Evolutionary conservation across 1,284 basidiomycete species (phyloP).

Genomic region (Singerocomus inundabilis): DNA sequence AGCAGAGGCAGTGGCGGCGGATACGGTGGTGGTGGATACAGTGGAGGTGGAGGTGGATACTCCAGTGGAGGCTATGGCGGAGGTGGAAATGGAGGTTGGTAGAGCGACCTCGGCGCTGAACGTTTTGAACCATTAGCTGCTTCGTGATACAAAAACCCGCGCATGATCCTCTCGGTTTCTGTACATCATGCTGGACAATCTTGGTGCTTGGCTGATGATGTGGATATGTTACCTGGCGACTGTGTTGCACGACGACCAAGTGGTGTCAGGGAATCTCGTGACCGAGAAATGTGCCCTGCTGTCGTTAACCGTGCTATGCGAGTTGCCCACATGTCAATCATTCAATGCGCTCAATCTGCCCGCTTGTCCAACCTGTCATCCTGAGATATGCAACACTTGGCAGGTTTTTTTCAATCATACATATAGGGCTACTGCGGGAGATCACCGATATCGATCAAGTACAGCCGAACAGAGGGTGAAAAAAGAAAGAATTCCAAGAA

Average conservation of each 20-base stretch:
- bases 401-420: constrained; percentile 18
- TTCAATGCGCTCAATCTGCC: too few species aligned
- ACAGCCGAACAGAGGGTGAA: background rate
- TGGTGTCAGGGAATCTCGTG: too few species aligned
- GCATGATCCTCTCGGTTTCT: constrained; percentile 9
- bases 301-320: too few species aligned
- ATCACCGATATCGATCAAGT: too few species aligned
- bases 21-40: constrained; percentile 11
- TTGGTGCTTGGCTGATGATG: constrained; percentile 9
- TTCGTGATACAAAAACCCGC: constrained; percentile 10
- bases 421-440: background rate
- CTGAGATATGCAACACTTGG: too few species aligned
- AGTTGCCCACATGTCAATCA: too few species aligned
- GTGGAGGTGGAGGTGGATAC: constrained; percentile 6
- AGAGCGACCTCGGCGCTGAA: constrained; percentile 2
- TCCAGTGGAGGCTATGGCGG: constrained; percentile 7
- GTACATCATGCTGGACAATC: constrained; percentile 1
- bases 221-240: too few species aligned
- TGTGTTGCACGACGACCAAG: too few species aligned
- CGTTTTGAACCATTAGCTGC: too few species aligned
- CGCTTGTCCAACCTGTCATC: too few species aligned
- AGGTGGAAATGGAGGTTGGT: constrained; percentile 20
- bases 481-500: background rate
- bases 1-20: too few species aligned
- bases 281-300: too few species aligned